phyloP scores from a whole-genome alignment of 2,329 filamentous ascomycete genomes.

The Penicillium griseofulvum region DNA sequence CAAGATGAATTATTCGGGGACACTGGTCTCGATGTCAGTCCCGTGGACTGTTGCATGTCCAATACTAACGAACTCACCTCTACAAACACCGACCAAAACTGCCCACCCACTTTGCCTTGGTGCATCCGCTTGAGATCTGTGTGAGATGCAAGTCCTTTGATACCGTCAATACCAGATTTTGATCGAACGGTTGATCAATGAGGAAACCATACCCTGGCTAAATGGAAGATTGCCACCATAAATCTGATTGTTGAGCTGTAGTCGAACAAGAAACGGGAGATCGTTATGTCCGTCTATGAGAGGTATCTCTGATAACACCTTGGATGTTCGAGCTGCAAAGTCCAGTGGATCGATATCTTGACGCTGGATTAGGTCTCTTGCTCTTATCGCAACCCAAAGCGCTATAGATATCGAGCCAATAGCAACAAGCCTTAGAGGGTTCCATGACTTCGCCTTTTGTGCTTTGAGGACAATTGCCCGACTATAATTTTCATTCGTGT shows the following conservation, averaged over 20 bases:
- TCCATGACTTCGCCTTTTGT: background rate
- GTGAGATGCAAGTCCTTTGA: background rate
- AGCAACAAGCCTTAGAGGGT: background rate
- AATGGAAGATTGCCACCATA: background rate
- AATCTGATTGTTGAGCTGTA: background rate
- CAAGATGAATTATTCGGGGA: background rate
- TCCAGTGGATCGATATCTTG: background rate
- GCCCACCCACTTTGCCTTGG: background rate
- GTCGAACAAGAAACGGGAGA: background rate
- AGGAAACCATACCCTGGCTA: background rate
- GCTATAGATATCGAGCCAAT: background rate
- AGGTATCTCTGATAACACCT: background rate
- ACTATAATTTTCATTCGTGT: background rate
- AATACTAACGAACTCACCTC: background rate
- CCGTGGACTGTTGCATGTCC: background rate
- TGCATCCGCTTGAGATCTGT: background rate
- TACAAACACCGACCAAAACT: background rate
- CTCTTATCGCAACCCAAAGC: background rate
- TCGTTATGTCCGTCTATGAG: background rate
- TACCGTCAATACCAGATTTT: background rate
- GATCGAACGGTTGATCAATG: background rate
- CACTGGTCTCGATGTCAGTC: background rate
- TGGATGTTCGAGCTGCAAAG: background rate
- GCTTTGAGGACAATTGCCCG: background rate
- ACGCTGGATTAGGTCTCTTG: background rate